phyloP scores from a whole-genome alignment of 2,329 filamentous ascomycete genomes.

The Apiospora aurea region DNA sequence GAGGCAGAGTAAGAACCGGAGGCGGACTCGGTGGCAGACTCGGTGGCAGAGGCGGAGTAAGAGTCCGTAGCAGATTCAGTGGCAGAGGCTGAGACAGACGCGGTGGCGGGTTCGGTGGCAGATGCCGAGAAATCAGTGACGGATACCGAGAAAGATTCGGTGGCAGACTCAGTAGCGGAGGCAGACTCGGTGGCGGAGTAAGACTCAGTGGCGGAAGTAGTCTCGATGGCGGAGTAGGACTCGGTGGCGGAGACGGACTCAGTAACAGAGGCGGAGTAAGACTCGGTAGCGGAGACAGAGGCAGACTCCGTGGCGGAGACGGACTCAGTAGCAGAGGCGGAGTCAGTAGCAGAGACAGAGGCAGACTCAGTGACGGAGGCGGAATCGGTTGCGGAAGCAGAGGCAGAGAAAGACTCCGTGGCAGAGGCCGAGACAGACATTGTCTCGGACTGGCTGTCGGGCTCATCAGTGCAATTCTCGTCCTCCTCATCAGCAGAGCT shows the following conservation, averaged over 20 bases:
- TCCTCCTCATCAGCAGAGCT: conserved; percentile 25
- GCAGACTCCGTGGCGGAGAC: neutral
- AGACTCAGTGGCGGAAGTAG: conserved; percentile 9
- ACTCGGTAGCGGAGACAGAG: neutral
- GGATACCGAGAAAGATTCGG: neutral
- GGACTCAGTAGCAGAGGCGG: neutral
- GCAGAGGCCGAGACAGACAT: conserved; percentile 16
- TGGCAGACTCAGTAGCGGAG: neutral
- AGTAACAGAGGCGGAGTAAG: neutral
- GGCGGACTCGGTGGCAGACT: neutral
- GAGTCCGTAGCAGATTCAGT: neutral
- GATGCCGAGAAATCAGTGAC: neutral
- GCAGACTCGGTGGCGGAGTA: neutral
- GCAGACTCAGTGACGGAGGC: neutral
- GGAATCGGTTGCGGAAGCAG: conserved; percentile 19
- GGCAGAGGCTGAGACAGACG: neutral
- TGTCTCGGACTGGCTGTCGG: neutral
- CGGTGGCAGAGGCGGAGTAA: conserved; percentile 10
- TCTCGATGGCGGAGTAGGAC: neutral
- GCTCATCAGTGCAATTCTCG: conserved; percentile 15
- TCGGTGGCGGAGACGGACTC: neutral
- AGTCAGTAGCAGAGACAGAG: neutral
- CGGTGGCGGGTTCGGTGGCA: neutral
- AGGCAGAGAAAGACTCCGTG: conserved; percentile 17
- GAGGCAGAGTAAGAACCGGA: conserved; percentile 12